Evolutionary conservation across 306 rosid genomes (phyloP), one percentile per base, ranked within the genome.

Genomic region (Cicer chorassanicum): DNA sequence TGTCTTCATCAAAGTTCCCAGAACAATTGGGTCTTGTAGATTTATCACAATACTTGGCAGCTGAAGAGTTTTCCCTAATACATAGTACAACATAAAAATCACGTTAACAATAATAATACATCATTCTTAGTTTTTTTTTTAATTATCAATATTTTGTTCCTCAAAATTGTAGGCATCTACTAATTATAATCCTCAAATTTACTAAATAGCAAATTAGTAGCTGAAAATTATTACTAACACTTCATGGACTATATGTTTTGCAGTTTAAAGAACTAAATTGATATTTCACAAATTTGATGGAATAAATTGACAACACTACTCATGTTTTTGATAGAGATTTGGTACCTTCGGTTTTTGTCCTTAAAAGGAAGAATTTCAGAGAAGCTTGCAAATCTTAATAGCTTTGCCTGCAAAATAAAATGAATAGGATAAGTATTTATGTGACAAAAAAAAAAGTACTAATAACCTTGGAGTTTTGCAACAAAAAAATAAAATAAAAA

Each of bases 341-440:
- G 8, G 74, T 39, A 88, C 90, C 90, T 84, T 18, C 66, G 48
- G 44, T 43, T 62, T 64, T 78, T 83, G 56, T 82, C 83, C 54
- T 63, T 74, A 53, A 79, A 84, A 38, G 85, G 84, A 42, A 80
- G 80, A 50, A 86, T 61, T 82, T 86, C 92, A 60, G 87, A 84
- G 50, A 88, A 41, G 55, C 80, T 48, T 60, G 24, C 59, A 39
- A 86, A 78, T 78, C 87, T 77, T 5, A 84, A 59, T 7, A 74
- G 81, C 81, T 86, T 86, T 48, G 49, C 80, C 86, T 88, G 84
- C 38, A 48, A 42, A 18, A 44, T 39, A 41, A 69, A 41, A n/a
- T 7, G 8, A 9, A 39, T 10, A 19, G 41, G n/a, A 41, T 12
- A 65, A 5, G 9, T 2, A 29, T 29, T 29, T 2, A 3, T 29